phyloP scores from a whole-genome alignment of 306 rosid genomes.

The Dalbergia cultrata region DNA sequence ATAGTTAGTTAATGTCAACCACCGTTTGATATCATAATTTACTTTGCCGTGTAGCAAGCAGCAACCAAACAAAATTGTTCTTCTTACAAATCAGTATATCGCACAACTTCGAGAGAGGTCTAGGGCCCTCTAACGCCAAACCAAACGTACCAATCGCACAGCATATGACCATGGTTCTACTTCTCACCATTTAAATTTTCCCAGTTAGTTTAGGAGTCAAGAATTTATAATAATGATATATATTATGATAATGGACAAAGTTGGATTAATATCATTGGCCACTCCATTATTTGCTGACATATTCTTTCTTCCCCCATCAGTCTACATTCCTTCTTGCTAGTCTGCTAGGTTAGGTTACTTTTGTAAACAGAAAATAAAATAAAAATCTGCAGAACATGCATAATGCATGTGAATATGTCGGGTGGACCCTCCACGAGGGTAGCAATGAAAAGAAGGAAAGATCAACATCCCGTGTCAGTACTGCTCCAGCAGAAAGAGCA shows the following conservation, averaged over 20 bases:
- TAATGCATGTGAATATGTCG: constrained; percentile 58
- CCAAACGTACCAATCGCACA: too few species aligned
- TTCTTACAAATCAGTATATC: too few species aligned
- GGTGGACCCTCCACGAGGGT: constrained; percentile 52
- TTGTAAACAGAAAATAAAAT: background rate
- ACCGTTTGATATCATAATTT: too few species aligned
- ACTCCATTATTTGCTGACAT: constrained; percentile 40
- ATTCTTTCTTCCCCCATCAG: constrained; percentile 32
- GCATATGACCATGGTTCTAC: too few species aligned
- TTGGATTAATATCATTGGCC: constrained; percentile 8
- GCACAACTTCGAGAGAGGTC: too few species aligned
- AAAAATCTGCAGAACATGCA: constrained; percentile 40
- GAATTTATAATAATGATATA: background rate
- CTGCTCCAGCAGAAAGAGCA: constrained; percentile 42
- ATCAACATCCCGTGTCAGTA: constrained; percentile 58
- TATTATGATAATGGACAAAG: background rate
- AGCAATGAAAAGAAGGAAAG: constrained; percentile 33
- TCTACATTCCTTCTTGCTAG: constrained; percentile 24
- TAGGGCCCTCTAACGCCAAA: too few species aligned
- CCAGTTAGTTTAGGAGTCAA: too few species aligned
- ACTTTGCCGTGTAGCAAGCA: too few species aligned
- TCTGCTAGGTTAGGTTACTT: constrained; percentile 6
- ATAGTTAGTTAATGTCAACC: too few species aligned
- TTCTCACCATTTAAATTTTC: too few species aligned
- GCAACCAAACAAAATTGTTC: too few species aligned